These are phyloP conservation scores for Fusarium sacchari DNA, from an alignment of 2,329 filamentous ascomycete genomes.

Conservation along the genomic window DNA sequence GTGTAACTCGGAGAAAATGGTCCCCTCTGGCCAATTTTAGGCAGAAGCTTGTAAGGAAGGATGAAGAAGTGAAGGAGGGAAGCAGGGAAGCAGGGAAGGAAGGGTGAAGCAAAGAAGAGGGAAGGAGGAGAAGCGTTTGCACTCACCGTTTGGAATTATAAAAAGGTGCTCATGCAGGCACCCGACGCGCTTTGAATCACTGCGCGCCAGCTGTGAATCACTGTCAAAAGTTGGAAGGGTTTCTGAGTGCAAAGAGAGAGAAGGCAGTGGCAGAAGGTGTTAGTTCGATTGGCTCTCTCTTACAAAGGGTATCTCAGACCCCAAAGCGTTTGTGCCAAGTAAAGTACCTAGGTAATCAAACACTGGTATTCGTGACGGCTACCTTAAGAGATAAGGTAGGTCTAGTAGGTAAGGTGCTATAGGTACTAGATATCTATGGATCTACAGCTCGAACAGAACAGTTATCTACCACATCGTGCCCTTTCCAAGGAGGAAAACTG, in stretches of 20 bases:
- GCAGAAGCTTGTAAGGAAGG: not conserved
- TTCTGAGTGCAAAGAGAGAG: not conserved
- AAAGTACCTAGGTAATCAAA: not conserved
- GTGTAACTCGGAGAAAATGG: not conserved
- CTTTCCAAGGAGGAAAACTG: conserved; percentile 8
- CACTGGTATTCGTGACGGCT: conserved; percentile 17
- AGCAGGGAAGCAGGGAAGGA: not conserved
- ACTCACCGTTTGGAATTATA: conserved; percentile 5
- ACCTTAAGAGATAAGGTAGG: not conserved
- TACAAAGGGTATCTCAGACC: not conserved
- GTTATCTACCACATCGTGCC: not conserved
- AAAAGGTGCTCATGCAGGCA: not conserved
- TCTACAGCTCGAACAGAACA: not conserved
- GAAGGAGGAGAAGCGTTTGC: conserved; percentile 1
- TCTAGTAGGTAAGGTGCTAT: no score
- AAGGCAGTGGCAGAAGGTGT: not conserved
- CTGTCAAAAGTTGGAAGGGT: not conserved
- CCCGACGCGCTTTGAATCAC: not conserved
- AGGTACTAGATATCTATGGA: no score
- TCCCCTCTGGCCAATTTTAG: not conserved
- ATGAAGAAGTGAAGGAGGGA: not conserved
- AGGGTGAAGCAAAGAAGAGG: not conserved
- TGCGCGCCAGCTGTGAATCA: conserved; percentile 21
- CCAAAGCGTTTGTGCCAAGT: not conserved
- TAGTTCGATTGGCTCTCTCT: not conserved